Evolutionary conservation across 306 rosid species (phyloP).

Genomic region (Purshia tridentata): DNA sequence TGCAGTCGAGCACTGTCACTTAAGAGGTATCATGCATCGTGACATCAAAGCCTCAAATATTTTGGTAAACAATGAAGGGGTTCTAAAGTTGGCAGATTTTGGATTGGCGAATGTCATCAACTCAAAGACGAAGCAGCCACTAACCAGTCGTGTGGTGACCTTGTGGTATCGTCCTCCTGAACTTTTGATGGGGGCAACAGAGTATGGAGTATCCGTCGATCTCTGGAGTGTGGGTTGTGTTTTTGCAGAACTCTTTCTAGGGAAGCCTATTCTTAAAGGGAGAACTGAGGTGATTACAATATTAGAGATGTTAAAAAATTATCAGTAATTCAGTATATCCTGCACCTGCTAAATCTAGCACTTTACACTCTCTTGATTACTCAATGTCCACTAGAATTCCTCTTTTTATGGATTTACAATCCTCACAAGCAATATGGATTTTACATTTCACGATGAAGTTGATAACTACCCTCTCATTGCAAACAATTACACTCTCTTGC

Average conservation of each 20-base stretch:
- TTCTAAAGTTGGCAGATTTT: slow-evolving; percentile 89
- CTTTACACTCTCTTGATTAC: not conserved
- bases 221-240: slow-evolving; percentile 98
- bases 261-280: slow-evolving; percentile 89
- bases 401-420: not conserved
- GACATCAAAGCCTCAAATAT: slow-evolving; percentile 91
- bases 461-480: too few species aligned
- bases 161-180: slow-evolving; percentile 99
- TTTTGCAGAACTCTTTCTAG: slow-evolving; percentile 75
- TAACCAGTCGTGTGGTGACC: slow-evolving; percentile 94
- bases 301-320: too few species aligned
- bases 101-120: slow-evolving; percentile 80
- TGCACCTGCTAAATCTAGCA: too few species aligned
- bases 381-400: not conserved
- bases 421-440: not conserved
- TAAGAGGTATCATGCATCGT: slow-evolving; percentile 88
- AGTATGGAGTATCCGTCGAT: slow-evolving; percentile 81
- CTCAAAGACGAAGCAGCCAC: slow-evolving; percentile 51
- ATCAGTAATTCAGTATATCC: too few species aligned
- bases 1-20: slow-evolving; percentile 95
- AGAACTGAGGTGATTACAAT: slow-evolving; percentile 77
- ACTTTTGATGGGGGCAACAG: slow-evolving; percentile 91
- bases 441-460: too few species aligned
- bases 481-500: too few species aligned
- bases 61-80: slow-evolving; percentile 80